Percentiles rank a stretch among this genome's conserved stretches.
Conservation (phyloP, 371 early-diverging fungal genomes). For the Syncephalastrum contaminatum region DNA sequence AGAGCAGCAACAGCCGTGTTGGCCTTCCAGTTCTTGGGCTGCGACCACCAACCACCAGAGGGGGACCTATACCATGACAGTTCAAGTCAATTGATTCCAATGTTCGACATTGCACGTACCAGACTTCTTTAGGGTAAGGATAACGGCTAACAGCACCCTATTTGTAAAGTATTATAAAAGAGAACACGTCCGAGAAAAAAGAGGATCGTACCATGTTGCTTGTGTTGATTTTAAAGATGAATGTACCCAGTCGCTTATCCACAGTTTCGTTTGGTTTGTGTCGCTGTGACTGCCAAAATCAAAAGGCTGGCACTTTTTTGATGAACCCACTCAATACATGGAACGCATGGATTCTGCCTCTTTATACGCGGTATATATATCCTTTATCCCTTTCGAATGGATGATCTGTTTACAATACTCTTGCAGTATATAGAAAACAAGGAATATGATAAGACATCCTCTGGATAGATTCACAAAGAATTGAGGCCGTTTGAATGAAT, state of each 20-base stretch:
- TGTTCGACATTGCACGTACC: constrained; percentile 26
- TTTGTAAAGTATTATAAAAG: neutral
- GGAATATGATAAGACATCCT: too few species aligned
- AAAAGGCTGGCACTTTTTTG: neutral
- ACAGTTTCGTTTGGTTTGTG: too few species aligned
- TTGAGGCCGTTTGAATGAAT: too few species aligned
- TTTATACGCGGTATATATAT: too few species aligned
- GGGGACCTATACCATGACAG: constrained; percentile 51
- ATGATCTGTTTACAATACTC: too few species aligned
- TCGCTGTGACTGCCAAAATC: too few species aligned
- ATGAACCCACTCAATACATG: neutral
- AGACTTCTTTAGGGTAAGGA: constrained; percentile 68
- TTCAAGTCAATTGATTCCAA: too few species aligned
- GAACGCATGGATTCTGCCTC: neutral
- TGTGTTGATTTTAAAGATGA: neutral
- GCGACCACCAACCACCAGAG: constrained; percentile 89
- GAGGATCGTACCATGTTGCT: neutral
- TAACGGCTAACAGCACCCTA: constrained; percentile 63
- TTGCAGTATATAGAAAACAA: too few species aligned
- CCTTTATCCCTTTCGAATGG: too few species aligned
- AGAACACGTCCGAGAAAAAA: neutral
- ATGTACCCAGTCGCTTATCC: too few species aligned
- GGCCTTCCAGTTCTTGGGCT: constrained; percentile 77
- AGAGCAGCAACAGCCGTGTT: constrained; percentile 75
- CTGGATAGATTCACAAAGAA: too few species aligned